Evolutionary conservation across 2,329 filamentous ascomycete species (phyloP), one percentile per base, ranked within the genome.

Genomic region (Colletotrichum truncatum): DNA sequence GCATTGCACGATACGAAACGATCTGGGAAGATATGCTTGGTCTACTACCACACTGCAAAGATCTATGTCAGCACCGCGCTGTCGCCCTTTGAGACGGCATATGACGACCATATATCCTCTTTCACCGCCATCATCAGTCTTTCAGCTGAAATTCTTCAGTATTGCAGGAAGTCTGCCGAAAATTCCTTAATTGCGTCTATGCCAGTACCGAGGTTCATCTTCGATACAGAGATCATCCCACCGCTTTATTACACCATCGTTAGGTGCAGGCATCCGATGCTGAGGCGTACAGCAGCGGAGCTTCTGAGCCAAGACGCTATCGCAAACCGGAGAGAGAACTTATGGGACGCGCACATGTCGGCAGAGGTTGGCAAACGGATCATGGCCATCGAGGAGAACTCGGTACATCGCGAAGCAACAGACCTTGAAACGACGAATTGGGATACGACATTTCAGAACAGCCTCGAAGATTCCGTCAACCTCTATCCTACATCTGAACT

Each of bases 201-300:
- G 32, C 23, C 34, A 9, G 55, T 36, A 23, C 62, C 57, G 12
- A 62, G 45, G 6, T 83, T 83, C 34, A 76, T 74, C 6, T 83
- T 82, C 46, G 80, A 82, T 38, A 81, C 78, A 11, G 78, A 81
- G 18, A 57, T 82, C 1, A 73, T 82, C 25, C 76, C 79, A 0
- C 77, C 80, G 1, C 68, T 84, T 1, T 82, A 80, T 67, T 83
- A 79, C 67, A 76, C 78, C 6, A 75, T 72, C 1, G 69, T 72
- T 34, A 80, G 79, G 54, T 82, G 79, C 51, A 74, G 80, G 1
- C 80, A 82, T 61, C 84, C 77, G 0, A 69, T 77, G 14, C 72
- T 82, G 4, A 69, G 81, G 11, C 73, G 79, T 1, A 74, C 77
- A 1, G 81, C 80, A 0, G 70, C 81, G 0, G 69, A 73, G 11